Conservation (phyloP, 352 stramenopile species). For the Phytophthora hybrid region DNA sequence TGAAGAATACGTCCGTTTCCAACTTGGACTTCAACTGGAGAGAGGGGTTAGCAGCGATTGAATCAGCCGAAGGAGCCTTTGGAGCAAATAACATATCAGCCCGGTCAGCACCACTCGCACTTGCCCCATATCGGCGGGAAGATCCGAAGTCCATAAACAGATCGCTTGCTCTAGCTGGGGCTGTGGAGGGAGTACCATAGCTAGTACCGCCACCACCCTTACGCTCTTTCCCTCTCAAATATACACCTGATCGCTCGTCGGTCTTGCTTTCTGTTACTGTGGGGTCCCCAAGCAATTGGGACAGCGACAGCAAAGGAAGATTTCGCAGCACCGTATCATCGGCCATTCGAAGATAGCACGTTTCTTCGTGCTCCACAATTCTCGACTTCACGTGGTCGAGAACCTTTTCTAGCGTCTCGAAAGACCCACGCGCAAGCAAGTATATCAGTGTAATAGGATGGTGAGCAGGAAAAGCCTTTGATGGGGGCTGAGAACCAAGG, state of each 20-base stretch:
- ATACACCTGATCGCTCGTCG: slow-evolving; percentile 58
- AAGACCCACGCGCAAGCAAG: slow-evolving; percentile 72
- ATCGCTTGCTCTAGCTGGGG: slow-evolving; percentile 70
- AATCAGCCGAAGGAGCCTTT: slow-evolving; percentile 12
- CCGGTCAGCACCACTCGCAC: slow-evolving; percentile 40
- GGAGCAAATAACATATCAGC: slow-evolving; percentile 72
- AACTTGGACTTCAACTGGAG: slow-evolving; percentile 37
- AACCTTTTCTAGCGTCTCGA: slow-evolving; percentile 62
- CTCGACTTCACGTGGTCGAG: slow-evolving; percentile 64
- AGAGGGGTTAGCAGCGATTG: background rate
- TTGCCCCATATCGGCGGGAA: slow-evolving; percentile 37
- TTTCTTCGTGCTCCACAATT: slow-evolving; percentile 78
- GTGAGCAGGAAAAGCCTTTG: slow-evolving; percentile 42
- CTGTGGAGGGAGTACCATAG: slow-evolving; percentile 13
- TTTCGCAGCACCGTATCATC: slow-evolving; percentile 55
- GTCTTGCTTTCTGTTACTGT: slow-evolving; percentile 23
- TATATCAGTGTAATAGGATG: slow-evolving; percentile 80
- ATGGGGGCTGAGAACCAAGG: slow-evolving; percentile 21
- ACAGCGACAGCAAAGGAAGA: slow-evolving; percentile 66
- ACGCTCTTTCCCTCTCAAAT: slow-evolving; percentile 47
- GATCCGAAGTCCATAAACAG: slow-evolving; percentile 75
- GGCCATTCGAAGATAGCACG: slow-evolving; percentile 81
- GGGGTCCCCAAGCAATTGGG: slow-evolving; percentile 48
- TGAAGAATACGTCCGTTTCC: slow-evolving; percentile 48
- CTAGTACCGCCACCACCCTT: slow-evolving; percentile 8